Evolutionary conservation across 2,329 filamentous ascomycete genomes (phyloP), one percentile per base, ranked within the genome.

Genomic region (Penicillium sp.): DNA sequence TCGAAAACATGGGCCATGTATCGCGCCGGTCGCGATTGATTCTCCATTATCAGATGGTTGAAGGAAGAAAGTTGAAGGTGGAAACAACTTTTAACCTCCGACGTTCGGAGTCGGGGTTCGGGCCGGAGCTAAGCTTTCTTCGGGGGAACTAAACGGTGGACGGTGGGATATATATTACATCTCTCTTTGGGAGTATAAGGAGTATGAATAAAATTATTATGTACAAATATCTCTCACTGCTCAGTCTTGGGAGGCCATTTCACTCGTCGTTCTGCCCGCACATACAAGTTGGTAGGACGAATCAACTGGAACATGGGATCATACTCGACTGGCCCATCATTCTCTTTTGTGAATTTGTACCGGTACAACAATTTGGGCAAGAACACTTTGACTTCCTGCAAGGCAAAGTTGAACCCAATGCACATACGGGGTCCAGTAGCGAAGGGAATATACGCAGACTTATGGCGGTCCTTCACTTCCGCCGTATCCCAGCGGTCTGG

Each of bases 321-420:
- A 41, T 69, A 67, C 38, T 65, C 82, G 3, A 85, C 71, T 0
- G 78, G 70, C 1, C 74, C 79, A 5, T 81, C 75, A 10, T 75
- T 75, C n/a, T 78, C 82, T 21, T 76, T 66, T 7, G 60, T 68
- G 55, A 84, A 86, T 52, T 81, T 72, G 64, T 87, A 86, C 7
- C 84, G 74, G 55, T 79, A 86, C 2, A 86, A 68, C 38, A 87
- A 69, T 72, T 86, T 82, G 1, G 78, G 74, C 59, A 87, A 47
- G 37, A 72, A 67, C 7, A 84, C 75, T 72, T 86, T 86, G 55
- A 85, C 75, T 67, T 87, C 83, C 55, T 80, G 77, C 7, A 86
- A 71, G 0, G 83, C 84, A 66, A 86, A 85, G 68, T 85, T 86
- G 76, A 85, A 86, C 0, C 84, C 85, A 52, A 87, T 82, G 57